Evolutionary conservation across 1,284 basidiomycete genomes (phyloP), one percentile per base, ranked within the genome.

Genomic region (Malassezia globosa): DNA sequence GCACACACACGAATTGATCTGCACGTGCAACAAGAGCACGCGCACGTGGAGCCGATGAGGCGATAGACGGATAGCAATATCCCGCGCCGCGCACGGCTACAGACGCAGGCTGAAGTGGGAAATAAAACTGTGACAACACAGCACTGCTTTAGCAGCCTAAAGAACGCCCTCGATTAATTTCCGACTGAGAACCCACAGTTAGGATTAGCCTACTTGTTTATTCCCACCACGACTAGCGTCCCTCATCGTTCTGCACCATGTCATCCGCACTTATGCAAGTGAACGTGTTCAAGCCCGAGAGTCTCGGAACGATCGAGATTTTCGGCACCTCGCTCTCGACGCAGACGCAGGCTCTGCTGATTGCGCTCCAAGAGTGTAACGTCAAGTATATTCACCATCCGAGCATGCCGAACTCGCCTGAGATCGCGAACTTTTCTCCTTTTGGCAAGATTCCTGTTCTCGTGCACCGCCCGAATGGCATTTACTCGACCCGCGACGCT

Each of bases 381-480:
- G 33, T 52, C 18, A 21, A 23, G 33, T 52, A 21, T 38, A 37
- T 52, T 11, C 50, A 52, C 36, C 24, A 43, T 16, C 25, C 39
- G 16, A 25, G 31, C 10, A 16, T 45, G 50, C 50, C 50, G 5
- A 26, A 29, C 26, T 42, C 50, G 19, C 33, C 22, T 4, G 50
- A 52, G 35, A 31, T 47, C 11, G 29, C 5, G 16, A 14, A 31
- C 18, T 21, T 38, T 24, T 45, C 42, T 21, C 50, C 50, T 19
- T 46, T 52, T 13, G 44, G 50, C 21, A 43, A 38, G 22, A 47
- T 52, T 25, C 50, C 50, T 5, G 50, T 43, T 8, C 16, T 52
- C 10, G 45, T 52, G 1, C 50, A 52, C 34, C 50, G 50, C 34
- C 44, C 45, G 22, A 47, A 47, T 21, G 19, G 37, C 4, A 42